Evolutionary conservation across 768 basidiomycete genomes (phyloP), one percentile per base, ranked within the genome.

Genomic region (Tricholoma hemisulphureum): DNA sequence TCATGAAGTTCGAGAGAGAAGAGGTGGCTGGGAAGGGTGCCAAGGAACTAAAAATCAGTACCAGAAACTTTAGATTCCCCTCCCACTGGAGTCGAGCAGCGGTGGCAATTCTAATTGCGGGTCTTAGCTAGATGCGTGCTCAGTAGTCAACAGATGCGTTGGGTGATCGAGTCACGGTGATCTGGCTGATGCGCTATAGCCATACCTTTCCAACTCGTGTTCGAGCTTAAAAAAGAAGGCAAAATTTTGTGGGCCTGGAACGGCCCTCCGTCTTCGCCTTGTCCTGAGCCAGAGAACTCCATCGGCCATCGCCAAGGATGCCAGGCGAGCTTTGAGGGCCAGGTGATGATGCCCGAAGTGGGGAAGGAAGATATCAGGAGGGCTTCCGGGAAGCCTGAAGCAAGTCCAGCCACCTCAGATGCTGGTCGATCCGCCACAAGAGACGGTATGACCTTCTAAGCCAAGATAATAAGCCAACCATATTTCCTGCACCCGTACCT

Each of bases 221-320:
- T 98, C 95, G 0, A 99, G 83, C 71, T 95, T 98, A 83, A 97
- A 98, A 80, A 99, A 98, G 80, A 98, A 99, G 1, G 94, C 93
- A n/a, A n/a, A 3, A 95, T 91, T 69, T 95, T 93, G 77, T 96
- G 93, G 11, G 95, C 93, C 67, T 90, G 92, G 64, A 98, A 95
- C 16, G 89, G 84, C 1, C 91, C 88, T 57, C 91, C 77, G 63
- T 88, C 88, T 28, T 83, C 82, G 67, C 91, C 88, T 64, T 86
- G 80, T 20, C 81, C 79, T 6, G 85, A 78, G 9, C 80, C 74
- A 32, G 87, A 78, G 61, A 88, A 82, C 75, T 76, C 24, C 71
- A 77, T 37, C 77, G 76, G 53, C 79, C 83, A 56, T 80, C 74
- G 34, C 73, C 65, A 49, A 72, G 69, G 20, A 66, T 71, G 55